Percentiles rank a stretch among this genome's conserved stretches.
These are phyloP conservation scores for Ehretia macrophylla DNA, from an alignment of 257 asterid species.

Conservation along the genomic window DNA sequence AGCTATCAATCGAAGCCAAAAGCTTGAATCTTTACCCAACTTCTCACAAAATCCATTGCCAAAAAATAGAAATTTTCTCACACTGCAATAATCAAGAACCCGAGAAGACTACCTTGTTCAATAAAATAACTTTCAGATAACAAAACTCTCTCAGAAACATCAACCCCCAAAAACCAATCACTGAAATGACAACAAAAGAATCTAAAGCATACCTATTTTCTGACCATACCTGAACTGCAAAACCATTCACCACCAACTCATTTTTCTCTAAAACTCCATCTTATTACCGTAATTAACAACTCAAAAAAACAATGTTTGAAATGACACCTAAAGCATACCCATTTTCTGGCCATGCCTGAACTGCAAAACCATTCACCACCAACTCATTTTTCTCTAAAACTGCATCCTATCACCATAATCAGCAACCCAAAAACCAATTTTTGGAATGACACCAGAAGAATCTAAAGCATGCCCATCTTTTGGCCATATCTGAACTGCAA, in stretches of 20 bases:
- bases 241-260: conserved; percentile 12
- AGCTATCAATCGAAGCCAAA: conserved; percentile 9
- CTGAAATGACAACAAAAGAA: background rate
- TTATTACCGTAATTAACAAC: too few relatives aligned
- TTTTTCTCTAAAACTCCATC: too few relatives aligned
- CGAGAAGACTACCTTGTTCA: conserved; percentile 18
- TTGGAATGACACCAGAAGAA: conserved; percentile 1
- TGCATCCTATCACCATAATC: too few relatives aligned
- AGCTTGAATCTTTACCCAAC: background rate
- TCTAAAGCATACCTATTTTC: conserved; percentile 14
- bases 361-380: too few relatives aligned
- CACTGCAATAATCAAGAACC: conserved; percentile 8
- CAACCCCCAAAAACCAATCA: background rate
- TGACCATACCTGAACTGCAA: conserved; percentile 14
- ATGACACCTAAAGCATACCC: conserved; percentile 14
- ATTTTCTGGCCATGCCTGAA: conserved; percentile 5
- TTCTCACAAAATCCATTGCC: conserved; percentile 10
- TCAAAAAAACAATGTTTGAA: conserved; percentile 1
- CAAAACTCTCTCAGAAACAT: conserved; percentile 3
- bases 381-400: too few relatives aligned
- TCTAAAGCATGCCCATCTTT: conserved; percentile 14
- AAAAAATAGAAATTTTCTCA: conserved; percentile 2
- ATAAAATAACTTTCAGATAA: conserved; percentile 7
- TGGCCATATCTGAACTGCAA: conserved; percentile 13
- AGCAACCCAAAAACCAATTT: conserved; percentile 1